phyloP scores from a whole-genome alignment of 2,329 filamentous ascomycete species.

The Colletotrichum acutatum region DNA sequence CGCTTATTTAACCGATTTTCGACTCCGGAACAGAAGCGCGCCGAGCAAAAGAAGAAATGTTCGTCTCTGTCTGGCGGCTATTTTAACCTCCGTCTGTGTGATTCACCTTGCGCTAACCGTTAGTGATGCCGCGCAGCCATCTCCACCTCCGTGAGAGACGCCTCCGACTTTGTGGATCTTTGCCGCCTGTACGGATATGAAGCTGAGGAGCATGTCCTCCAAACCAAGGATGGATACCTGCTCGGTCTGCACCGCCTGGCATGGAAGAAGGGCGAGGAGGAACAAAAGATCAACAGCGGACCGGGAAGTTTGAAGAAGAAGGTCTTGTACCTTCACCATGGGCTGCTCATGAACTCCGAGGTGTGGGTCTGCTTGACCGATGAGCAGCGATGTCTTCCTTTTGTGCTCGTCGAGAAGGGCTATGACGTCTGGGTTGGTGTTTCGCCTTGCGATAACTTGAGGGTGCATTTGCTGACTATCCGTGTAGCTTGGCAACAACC shows the following conservation, averaged over 20 bases:
- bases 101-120: slow-evolving; percentile 65
- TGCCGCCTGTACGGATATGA: slow-evolving; percentile 92
- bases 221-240: slow-evolving; percentile 93
- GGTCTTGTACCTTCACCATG: slow-evolving; percentile 94
- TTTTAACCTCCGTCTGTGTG: neutral
- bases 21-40: slow-evolving; percentile 74
- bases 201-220: slow-evolving; percentile 95
- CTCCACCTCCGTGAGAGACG: slow-evolving; percentile 82
- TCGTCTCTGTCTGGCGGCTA: slow-evolving; percentile 39
- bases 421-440: slow-evolving; percentile 93
- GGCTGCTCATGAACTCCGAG: slow-evolving; percentile 97
- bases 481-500: slow-evolving; percentile 87
- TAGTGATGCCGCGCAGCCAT: slow-evolving; percentile 63
- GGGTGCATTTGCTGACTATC: slow-evolving; percentile 37
- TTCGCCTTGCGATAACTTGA: neutral
- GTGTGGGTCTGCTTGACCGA: slow-evolving; percentile 97
- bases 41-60: slow-evolving; percentile 75
- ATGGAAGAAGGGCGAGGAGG: slow-evolving; percentile 84
- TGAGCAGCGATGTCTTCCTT: slow-evolving; percentile 85
- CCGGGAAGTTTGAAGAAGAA: slow-evolving; percentile 78
- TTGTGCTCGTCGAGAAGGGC: slow-evolving; percentile 87
- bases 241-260: slow-evolving; percentile 89
- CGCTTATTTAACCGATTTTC: slow-evolving; percentile 84
- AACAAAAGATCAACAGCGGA: slow-evolving; percentile 79
- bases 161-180: slow-evolving; percentile 93